Evolutionary conservation across 768 basidiomycete genomes (phyloP), one percentile per base, ranked within the genome.

Genomic region (Flagelloscypha sp.): DNA sequence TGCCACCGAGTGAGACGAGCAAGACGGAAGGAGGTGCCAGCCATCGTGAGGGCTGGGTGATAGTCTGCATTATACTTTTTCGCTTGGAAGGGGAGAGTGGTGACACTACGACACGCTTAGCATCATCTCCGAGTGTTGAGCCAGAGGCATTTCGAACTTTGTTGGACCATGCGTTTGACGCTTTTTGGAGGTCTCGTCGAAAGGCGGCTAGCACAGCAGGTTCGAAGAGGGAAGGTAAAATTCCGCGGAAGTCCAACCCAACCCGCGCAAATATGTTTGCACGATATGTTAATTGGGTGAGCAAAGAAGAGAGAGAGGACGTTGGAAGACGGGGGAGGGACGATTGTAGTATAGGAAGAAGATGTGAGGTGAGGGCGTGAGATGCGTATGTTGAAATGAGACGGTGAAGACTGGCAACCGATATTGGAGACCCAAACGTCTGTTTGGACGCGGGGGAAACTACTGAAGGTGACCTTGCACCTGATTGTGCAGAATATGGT

Each of bases 211-310:
- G 53, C 8, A 90, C 79, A 2, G 84, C 82, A 29, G 63, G 56
- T 24, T 68, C 67, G 52, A 92, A 79, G 3, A 84, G 61, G n/a
- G 70, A 67, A 3, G 70, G 70, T 20, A 95, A 61, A 12, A 82
- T 57, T 0, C 68, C 57, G 21, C 80, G 74, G 56, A 99, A 98
- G 53, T 95, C 93, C 48, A 94, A 69, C 0, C 94, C 94, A 11
- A 94, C 72, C n/a, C 92, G 77, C 0, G 87, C 71, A 50, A 95
- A 95, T 1, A 92, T 90, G 12, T 79, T 76, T 6, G 90, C 79
- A 53, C 93, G 95, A 57, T 98, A 97, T 9, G 85, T 84, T 29
- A 98, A 72, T 48, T 98, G 94, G 0, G 92, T 94, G 39, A 95
- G 75, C 27, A 92, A 69, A 23, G 93, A 78, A 15, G 88, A 71